phyloP scores from a whole-genome alignment of 768 basidiomycete genomes.

The Pleurotus platypus region DNA sequence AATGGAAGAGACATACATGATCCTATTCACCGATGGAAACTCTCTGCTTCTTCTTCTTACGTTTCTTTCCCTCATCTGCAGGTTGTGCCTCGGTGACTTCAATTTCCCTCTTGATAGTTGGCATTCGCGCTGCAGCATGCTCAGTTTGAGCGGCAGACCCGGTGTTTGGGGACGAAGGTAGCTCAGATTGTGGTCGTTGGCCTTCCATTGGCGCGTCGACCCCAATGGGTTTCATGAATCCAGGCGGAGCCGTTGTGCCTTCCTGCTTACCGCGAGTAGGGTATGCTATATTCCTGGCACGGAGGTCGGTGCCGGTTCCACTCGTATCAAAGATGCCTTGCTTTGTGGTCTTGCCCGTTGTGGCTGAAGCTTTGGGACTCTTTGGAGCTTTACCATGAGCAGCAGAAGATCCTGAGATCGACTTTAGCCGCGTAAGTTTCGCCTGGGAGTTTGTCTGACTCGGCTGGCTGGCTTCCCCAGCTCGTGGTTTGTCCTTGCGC shows the following conservation, averaged over 20 bases:
- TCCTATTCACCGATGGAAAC: background rate
- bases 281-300: slow-evolving; percentile 18
- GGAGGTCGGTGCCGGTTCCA: slow-evolving; percentile 49
- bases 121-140: slow-evolving; percentile 10
- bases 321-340: slow-evolving; percentile 42
- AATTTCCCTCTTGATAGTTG: slow-evolving; percentile 26
- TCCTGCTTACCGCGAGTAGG: slow-evolving; percentile 8
- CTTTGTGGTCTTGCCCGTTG: slow-evolving; percentile 36
- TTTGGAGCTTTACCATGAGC: slow-evolving; percentile 14
- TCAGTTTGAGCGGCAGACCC: slow-evolving; percentile 18
- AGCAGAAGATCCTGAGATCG: slow-evolving; percentile 4
- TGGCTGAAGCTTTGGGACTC: slow-evolving; percentile 24
- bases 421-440: slow-evolving; percentile 2
- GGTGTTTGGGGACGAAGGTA: slow-evolving; percentile 14
- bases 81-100: slow-evolving; percentile 17
- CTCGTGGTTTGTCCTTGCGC: background rate
- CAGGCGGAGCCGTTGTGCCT: slow-evolving; percentile 11
- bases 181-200: slow-evolving; percentile 1
- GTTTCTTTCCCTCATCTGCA: slow-evolving; percentile 21
- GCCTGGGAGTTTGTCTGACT: background rate
- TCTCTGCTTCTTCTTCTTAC: slow-evolving; percentile 34
- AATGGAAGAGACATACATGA: background rate
- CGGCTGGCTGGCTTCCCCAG: background rate
- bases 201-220: slow-evolving; percentile 43
- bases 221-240: slow-evolving; percentile 55